Percentiles rank a stretch among this genome's conserved stretches.
Conservation (phyloP, 208 protist species). For the Blastocrithidia nonstop region DNA sequence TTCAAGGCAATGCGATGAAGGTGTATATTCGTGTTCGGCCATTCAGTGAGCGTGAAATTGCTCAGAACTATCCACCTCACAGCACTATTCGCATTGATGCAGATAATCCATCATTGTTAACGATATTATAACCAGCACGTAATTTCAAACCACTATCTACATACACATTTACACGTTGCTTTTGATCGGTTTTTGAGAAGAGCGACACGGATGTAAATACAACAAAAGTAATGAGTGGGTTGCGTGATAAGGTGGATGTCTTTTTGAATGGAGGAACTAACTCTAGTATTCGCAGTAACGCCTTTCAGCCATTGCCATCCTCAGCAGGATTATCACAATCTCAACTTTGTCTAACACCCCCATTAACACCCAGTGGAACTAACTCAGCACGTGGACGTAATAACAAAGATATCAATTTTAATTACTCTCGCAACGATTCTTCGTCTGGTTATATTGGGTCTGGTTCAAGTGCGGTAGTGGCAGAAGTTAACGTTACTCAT, state of each 20-base stretch:
- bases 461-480: constrained; percentile 36
- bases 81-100: constrained; percentile 59
- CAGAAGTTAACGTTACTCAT: constrained; percentile 26
- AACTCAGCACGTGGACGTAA: constrained; percentile 4
- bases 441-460: constrained; percentile 17
- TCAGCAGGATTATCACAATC: too few relatives aligned
- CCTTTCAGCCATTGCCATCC: too few relatives aligned
- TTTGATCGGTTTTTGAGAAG: constrained; percentile 63
- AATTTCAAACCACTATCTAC: constrained; percentile 36
- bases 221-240: constrained; percentile 2
- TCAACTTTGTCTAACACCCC: too few relatives aligned
- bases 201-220: constrained; percentile 1
- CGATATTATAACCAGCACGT: constrained; percentile 41
- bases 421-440: too few relatives aligned
- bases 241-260: constrained; percentile 20
- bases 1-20: constrained; percentile 51
- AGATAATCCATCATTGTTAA: constrained; percentile 52
- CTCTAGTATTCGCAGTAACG: too few relatives aligned
- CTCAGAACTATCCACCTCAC: constrained; percentile 14
- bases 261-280: constrained; percentile 18
- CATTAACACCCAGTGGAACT: not conserved
- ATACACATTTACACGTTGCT: constrained; percentile 57
- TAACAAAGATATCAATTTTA: too few relatives aligned
- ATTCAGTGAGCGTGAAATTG: constrained; percentile 67
- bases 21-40: constrained; percentile 77